Evolutionary conservation across 31 red algal species (phyloP), one percentile per base, ranked within the genome.

Genomic region (Porphyra umbilicalis): DNA sequence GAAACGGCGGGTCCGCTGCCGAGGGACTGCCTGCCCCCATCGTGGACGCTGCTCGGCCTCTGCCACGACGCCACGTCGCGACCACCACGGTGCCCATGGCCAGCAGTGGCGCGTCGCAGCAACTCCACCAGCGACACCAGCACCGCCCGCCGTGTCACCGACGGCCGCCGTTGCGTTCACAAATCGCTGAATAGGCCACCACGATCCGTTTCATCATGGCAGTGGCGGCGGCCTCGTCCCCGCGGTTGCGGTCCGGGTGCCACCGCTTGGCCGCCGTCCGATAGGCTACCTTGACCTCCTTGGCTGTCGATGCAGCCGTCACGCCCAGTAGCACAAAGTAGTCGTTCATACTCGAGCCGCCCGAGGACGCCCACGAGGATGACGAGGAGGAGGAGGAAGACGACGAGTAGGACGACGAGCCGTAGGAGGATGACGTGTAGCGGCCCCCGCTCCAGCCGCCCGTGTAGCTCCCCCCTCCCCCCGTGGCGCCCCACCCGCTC

Each of bases 221-320:
- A 33, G 32, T 34, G 6, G 10, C 13, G 4, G 79, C 13, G 3
- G 39, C 40, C 30, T 81, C 35, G 44, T 81, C 32, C 25, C 79
- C 79, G 1, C 44, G 32, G 15, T 81, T 81, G 29, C 31, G 39
- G 35, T 81, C 79, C 79, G 79, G 79, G 13, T 81, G 79, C 34
- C 35, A 81, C 44, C 35, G 32, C 39, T 35, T 44, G 31, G 79
- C 79, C 16, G 35, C 35, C 31, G 44, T 34, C 34, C 79, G 39
- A 38, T 81, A 81, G n/a, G 79, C 79, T 13, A 34, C 31, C 40
- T 68, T 81, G 30, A 81, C 35, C 35, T 81, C 79, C 79, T 81
- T 81, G 32, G 39, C 40, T 44, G 34, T 81, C 11, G 79, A 33
- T 15, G 32, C 31, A 32, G 32, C 33, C 33, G 31, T 10, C 3